Base-by-base conservation (phyloP, 257 asterid species). In the Nicotiana otophora region DNA sequence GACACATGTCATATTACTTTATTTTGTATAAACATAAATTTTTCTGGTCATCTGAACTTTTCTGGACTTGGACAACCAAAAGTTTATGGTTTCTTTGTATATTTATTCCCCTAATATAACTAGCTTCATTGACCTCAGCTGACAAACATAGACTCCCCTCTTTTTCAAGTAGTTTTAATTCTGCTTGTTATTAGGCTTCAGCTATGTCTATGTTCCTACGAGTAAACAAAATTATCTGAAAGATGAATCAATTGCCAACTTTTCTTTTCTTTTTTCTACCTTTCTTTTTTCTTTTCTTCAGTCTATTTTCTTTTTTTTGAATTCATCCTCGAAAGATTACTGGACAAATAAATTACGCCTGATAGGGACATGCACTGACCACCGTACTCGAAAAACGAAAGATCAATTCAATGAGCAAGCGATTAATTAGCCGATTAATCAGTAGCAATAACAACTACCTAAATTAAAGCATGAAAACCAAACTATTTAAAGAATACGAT, bases 391-490 rank as follows among this genome's bases (percentile, higher is more conserved):
- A 68, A 39, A 68, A 39, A 42, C 23, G 46, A 70, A 5, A 70
- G 46, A 39, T 39, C 34, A 36, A 67, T 4, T 31, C 34, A 31
- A 31, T 31, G 5, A 19, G n/a, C 72, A 65, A 14, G 75, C 8
- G 20, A 30, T 30, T 67, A 7, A 33, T 67, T 42, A 9, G 51
- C 51, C 11, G 28, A 34, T 67, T 31, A 42, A 31, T 65, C 48
- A 33, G 28, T 16, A 17, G 75, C 84, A 85, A 83, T 83, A 61
- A 39, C 36, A 20, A 53, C 84, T 31, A 48, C 65, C 82, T 70
- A 74, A 48, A 42, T 81, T 64, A 74, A 57, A 42, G 11, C 16
- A 81, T 19, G 26, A 54, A 33, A 30, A n/a, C 61, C 10, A 12
- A 58, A 58, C 3, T 2, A 5, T n/a, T 42, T 9, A 42, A 42